Evolutionary conservation across 2,329 filamentous ascomycete genomes (phyloP), one percentile per base, ranked within the genome.

Genomic region (Fusarium nematophilum): DNA sequence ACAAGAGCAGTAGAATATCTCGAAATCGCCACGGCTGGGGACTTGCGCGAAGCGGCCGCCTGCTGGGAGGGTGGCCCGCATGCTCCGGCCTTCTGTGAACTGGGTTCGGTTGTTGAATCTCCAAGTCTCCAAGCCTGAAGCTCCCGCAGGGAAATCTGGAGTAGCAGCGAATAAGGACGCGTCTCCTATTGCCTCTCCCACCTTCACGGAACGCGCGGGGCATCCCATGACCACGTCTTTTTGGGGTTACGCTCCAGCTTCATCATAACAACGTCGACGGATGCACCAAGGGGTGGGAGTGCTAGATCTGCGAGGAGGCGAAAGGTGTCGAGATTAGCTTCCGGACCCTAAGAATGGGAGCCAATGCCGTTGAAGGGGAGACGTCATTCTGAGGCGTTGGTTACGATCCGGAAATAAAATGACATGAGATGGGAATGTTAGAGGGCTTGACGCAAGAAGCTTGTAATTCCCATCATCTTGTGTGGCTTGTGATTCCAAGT

Each of bases 351-450:
- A 36, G 6, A 42, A 27, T 38, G 59, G 46, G 31, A 53, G 36
- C 43, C 39, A 50, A 50, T 64, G 31, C 50, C 21, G n/a, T 34
- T 10, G 30, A n/a, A 27, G 26, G 25, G 21, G 14, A 29, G 36
- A 49, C 43, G 51, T 64, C 60, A 64, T 64, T 30, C 21, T 43
- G 34, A 64, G 33, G 49, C 30, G 37, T 31, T 11, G 23, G 29
- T 31, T 31, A 17, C 36, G 38, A 31, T 18, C 21, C 39, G 42
- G 36, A 29, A 53, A 18, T 23, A 33, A 18, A n/a, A 15, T 43
- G 38, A 23, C 43, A 49, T 46, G 15, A 11, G 26, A 66, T 62
- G 64, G 55, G 54, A 65, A 58, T 57, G 39, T 59, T 45, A 15
- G 14, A 15, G 29, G 47, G 48, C 64, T 49, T 56, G 37, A 53